Evolutionary conservation across 2,329 filamentous ascomycete species (phyloP).

Genomic region (Stachybotrys chlorohalonatus): DNA sequence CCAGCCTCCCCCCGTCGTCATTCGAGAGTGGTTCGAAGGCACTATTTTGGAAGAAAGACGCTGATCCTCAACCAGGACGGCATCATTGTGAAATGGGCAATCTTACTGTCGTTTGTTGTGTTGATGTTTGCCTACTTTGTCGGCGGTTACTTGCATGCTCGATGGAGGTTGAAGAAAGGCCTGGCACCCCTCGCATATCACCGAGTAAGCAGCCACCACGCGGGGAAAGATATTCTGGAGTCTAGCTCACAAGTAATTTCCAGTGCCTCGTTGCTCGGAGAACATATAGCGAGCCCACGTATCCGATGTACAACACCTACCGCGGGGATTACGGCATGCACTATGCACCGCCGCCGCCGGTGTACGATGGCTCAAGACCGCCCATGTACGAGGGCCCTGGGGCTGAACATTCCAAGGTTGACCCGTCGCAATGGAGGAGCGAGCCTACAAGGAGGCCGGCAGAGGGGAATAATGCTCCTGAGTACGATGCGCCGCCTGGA

Average conservation of each 20-base stretch:
- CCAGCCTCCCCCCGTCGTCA: neutral
- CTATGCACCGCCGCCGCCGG: constrained; percentile 43
- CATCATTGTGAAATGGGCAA: constrained; percentile 59
- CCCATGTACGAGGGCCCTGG: constrained; percentile 44
- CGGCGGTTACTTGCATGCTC: constrained; percentile 62
- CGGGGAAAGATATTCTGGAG: neutral
- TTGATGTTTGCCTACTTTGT: constrained; percentile 54
- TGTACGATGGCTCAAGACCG: constrained; percentile 50
- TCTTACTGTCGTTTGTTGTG: constrained; percentile 54
- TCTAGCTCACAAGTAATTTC: neutral
- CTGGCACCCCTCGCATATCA: constrained; percentile 61
- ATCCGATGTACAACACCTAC: constrained; percentile 16
- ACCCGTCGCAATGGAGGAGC: constrained; percentile 36
- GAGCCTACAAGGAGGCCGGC: constrained; percentile 10
- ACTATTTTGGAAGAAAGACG: neutral
- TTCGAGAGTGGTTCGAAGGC: too few relatives aligned
- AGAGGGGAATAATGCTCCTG: constrained; percentile 14
- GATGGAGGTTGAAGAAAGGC: constrained; percentile 55
- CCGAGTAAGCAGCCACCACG: constrained; percentile 38
- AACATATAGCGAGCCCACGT: constrained; percentile 14
- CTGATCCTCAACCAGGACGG: constrained; percentile 38
- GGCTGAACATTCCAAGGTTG: constrained; percentile 41
- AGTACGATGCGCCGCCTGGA: constrained; percentile 35
- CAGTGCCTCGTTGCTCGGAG: neutral
- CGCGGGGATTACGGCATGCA: constrained; percentile 36